Evolutionary conservation across 2,329 filamentous ascomycete species (phyloP).

Genomic region (Stagonosporopsis chrysanthemi): DNA sequence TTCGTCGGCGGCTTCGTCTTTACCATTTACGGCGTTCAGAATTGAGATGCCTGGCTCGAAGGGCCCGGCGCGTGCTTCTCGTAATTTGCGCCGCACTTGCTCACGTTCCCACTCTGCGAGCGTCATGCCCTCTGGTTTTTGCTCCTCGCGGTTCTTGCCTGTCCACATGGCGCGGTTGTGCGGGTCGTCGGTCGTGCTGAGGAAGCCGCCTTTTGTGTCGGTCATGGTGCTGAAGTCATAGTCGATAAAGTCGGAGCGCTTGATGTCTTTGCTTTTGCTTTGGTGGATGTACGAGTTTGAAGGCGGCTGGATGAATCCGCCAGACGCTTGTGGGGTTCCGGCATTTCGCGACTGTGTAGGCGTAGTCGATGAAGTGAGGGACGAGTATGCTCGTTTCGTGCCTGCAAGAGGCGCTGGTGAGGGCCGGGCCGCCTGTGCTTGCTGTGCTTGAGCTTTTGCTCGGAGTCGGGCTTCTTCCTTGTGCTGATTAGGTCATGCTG

Average conservation of each 20-base stretch:
- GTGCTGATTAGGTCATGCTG: background rate
- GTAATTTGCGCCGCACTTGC: slow-evolving; percentile 75
- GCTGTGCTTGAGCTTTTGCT: slow-evolving; percentile 80
- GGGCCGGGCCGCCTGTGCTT: slow-evolving; percentile 33
- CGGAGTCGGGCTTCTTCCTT: slow-evolving; percentile 87
- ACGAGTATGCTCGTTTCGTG: slow-evolving; percentile 75
- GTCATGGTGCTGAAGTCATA: slow-evolving; percentile 99
- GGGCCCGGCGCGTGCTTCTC: slow-evolving; percentile 76
- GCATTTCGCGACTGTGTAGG: slow-evolving; percentile 66
- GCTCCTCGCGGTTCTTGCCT: slow-evolving; percentile 56
- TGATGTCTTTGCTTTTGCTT: slow-evolving; percentile 80
- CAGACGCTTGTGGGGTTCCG: slow-evolving; percentile 66
- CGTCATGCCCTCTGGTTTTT: slow-evolving; percentile 87
- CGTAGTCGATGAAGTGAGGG: slow-evolving; percentile 64
- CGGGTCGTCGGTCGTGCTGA: slow-evolving; percentile 90
- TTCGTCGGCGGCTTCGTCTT: slow-evolving; percentile 38
- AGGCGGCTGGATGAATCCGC: slow-evolving; percentile 45
- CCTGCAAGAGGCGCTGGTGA: slow-evolving; percentile 53
- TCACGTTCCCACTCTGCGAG: slow-evolving; percentile 89
- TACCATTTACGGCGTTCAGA: slow-evolving; percentile 59
- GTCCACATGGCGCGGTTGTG: slow-evolving; percentile 75
- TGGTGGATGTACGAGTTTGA: slow-evolving; percentile 64
- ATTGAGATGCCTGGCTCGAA: slow-evolving; percentile 90
- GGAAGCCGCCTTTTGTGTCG: slow-evolving; percentile 94
- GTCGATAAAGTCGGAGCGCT: slow-evolving; percentile 81